Conservation (phyloP, 768 basidiomycete species). For the Glaciozyma antarctica region DNA sequence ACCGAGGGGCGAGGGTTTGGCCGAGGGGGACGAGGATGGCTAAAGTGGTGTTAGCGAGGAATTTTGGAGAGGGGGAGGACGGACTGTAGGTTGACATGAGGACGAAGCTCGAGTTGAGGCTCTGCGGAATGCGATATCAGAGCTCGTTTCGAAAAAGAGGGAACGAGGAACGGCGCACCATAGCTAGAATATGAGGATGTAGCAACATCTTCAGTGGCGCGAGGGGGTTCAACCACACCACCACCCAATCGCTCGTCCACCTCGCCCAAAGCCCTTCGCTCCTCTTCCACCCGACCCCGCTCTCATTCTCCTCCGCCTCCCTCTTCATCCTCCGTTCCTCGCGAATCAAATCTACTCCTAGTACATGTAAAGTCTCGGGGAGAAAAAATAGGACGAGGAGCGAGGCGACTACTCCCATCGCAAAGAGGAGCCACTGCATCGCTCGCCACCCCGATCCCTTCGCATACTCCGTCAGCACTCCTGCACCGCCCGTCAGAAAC, state of each 20-base stretch:
- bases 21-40: conserved; percentile 21
- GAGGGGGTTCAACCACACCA: conserved; percentile 14
- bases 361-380: conserved; percentile 24
- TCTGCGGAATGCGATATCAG: background rate
- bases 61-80: background rate
- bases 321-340: background rate
- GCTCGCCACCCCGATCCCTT: conserved; percentile 24
- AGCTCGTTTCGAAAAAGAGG: background rate
- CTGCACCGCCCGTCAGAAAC: background rate
- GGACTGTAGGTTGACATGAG: conserved; percentile 10
- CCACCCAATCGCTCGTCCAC: background rate
- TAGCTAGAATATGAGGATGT: conserved; percentile 10
- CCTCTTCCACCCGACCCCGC: background rate
- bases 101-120: conserved; percentile 3
- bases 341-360: conserved; percentile 8
- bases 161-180: conserved; percentile 1
- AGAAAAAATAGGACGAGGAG: conserved; percentile 20
- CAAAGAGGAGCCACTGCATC: conserved; percentile 32
- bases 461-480: conserved; percentile 21
- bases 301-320: background rate
- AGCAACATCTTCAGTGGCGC: conserved; percentile 7
- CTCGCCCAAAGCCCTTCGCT: background rate
- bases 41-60: background rate
- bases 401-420: conserved; percentile 13
- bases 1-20: conserved; percentile 30